Conservation (phyloP, 768 basidiomycete species). For the Pholiota conissans region DNA sequence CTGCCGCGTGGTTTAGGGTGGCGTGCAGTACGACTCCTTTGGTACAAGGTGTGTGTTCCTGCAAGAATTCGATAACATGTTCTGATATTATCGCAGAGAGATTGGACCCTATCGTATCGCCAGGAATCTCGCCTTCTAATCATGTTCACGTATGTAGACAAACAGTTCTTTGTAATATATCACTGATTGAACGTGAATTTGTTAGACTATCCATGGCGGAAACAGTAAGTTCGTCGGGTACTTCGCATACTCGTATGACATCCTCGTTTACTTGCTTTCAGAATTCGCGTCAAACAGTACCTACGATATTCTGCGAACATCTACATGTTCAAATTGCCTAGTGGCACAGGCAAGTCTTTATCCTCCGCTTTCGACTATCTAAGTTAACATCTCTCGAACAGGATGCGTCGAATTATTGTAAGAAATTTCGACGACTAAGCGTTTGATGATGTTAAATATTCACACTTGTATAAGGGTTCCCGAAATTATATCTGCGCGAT, state of each 20-base stretch:
- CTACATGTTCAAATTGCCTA: constrained; percentile 37
- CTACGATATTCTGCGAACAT: constrained; percentile 33
- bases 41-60: constrained; percentile 31
- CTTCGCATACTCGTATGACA: too few species aligned
- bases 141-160: constrained; percentile 38
- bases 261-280: constrained; percentile 7
- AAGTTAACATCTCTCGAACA: constrained; percentile 9
- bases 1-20: constrained; percentile 39
- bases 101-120: constrained; percentile 38
- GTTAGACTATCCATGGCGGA: constrained; percentile 38
- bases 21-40: constrained; percentile 36
- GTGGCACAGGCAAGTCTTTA: constrained; percentile 29
- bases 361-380: background rate
- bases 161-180: background rate
- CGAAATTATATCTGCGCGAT: constrained; percentile 43
- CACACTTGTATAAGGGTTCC: constrained; percentile 32
- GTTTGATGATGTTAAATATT: too few species aligned
- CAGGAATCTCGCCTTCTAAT: constrained; percentile 33
- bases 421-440: constrained; percentile 1
- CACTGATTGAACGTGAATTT: background rate
- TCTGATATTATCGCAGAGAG: constrained; percentile 23
- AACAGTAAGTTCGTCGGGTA: constrained; percentile 29
- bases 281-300: constrained; percentile 35
- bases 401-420: constrained; percentile 43
- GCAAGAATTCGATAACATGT: background rate